Evolutionary conservation across 129 eudicot genomes (phyloP).

Genomic region (Heracleum sosnowskyi): DNA sequence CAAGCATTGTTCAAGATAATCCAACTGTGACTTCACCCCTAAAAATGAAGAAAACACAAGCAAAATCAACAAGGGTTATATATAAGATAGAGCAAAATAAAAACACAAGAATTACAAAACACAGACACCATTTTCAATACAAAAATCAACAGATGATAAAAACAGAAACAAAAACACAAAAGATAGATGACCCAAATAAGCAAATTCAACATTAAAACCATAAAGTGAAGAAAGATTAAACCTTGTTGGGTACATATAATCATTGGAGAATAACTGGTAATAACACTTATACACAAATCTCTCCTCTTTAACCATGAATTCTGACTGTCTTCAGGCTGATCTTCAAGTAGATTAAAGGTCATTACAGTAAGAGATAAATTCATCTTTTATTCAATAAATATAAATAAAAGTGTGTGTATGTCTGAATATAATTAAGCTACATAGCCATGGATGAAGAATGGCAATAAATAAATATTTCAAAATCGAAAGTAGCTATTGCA

Average conservation of each 20-base stretch:
- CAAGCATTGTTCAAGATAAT: conserved; percentile 86
- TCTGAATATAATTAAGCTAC: not conserved
- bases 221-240: conserved; percentile 21
- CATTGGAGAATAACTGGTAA: conserved; percentile 84
- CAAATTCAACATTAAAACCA: not conserved
- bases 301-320: conserved; percentile 93
- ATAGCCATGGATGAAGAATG: not conserved
- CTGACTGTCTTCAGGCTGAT: conserved; percentile 71
- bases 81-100: not conserved
- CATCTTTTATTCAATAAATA: conserved; percentile 35
- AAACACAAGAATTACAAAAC: not conserved
- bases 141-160: not conserved
- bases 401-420: not conserved
- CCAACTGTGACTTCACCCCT: conserved; percentile 94
- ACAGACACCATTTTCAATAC: not conserved
- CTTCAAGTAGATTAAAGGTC: conserved; percentile 96
- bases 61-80: not conserved
- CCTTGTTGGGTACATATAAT: conserved; percentile 96
- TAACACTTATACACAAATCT: conserved; percentile 86
- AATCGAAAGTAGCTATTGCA: not conserved
- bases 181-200: not conserved
- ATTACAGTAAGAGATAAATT: conserved; percentile 83
- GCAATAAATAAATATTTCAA: not conserved
- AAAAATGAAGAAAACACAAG: conserved; percentile 12
- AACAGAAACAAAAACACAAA: conserved; percentile 13